Evolutionary conservation across 2,329 filamentous ascomycete genomes (phyloP), one percentile per base, ranked within the genome.

Genomic region (Colletotrichum nymphaeae): DNA sequence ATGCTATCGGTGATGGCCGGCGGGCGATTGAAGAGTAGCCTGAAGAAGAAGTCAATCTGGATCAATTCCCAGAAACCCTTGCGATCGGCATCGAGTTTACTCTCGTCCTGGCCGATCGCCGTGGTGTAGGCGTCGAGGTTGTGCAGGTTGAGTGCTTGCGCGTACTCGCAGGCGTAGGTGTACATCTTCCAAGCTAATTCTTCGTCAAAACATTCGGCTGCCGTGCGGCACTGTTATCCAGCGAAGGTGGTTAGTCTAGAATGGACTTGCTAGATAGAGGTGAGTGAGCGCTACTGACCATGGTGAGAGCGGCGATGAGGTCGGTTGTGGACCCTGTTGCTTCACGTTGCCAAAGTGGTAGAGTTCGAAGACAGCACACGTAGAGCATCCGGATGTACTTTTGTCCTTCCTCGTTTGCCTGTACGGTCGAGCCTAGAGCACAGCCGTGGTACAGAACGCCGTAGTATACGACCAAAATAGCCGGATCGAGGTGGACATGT

Each of bases 61-160:
- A 81, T 77, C 3, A 81, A 76, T n/a, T 81, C 78, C 80, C 80
- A 81, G 32, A 81, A 80, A 0, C 77, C 78, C 28, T 77, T 77
- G 9, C 80, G 76, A 28, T 81, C 79, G 1, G 76, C 74, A 22
- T 79, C 75, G 28, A 37, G 62, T 26, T 56, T 64, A 28, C 32
- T 63, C 30, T 69, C 56, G 37, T 74, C 71, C 7, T 24, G n/a
- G 6, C 19, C 57, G 5, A 53, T 14, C 22, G 16, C 30, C 5
- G 69, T 5, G 24, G 12, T 28, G 28, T 70, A 67, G 11, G 60
- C 79, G 58, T 81, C 80, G 2, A 81, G 75, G 14, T 77, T 81
- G 35, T 81, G 80, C 0, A 81, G 53, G 53, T 81, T 79, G 7
- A 81, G 76, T 7, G 32, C 72, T 49, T 79, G 79, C 1, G 80